Base-by-base conservation (phyloP, 2,329 filamentous ascomycete genomes). In the Colletotrichum trifolii region DNA sequence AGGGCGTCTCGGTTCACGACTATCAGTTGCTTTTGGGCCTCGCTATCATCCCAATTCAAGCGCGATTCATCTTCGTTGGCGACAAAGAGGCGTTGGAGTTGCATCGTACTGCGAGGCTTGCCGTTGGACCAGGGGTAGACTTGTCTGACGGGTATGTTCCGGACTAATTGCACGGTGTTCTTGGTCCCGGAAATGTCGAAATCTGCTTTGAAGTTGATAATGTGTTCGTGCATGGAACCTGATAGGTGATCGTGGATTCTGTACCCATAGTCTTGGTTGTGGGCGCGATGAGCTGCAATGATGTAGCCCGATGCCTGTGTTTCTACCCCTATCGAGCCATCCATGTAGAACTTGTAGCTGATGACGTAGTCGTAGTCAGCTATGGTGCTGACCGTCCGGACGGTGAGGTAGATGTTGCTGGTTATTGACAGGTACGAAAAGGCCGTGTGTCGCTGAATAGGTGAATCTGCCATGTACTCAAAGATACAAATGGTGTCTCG, bases 361-460 rank as follows among this genome's bases (percentile, higher is more conserved):
- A 85, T 81, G n/a, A 79, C 78, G 69, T 81, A 79, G 67, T 87
- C 84, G 70, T 87, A 86, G 72, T 87, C 87, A 1, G 83, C 83
- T 3, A 87, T 79, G 0, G 83, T 85, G 1, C 79, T 77, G 3
- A 86, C 78, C 1, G 75, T 78, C 0, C 84, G 76, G 3, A 87
- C 73, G 9, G 66, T 67, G 45, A 87, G 80, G 36, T 79, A 77
- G 1, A 77, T 78, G 64, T 83, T 85, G 70, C 83, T 83, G 12
- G 81, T 82, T 1, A 78, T 78, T 2, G 77, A 75, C 1, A 82
- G 78, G 63, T 82, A 79, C 6, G 73, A 73, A 13, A 67, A 64
- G 0, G 79, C 58, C 13, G 75, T 78, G 70, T 87, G 85, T 1
- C 85, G 78, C 54, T 80, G 78, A 1, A 87, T 79, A 1, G 84